Base-by-base conservation (phyloP, 2,329 filamentous ascomycete species). In the Chaetomium sp. region DNA sequence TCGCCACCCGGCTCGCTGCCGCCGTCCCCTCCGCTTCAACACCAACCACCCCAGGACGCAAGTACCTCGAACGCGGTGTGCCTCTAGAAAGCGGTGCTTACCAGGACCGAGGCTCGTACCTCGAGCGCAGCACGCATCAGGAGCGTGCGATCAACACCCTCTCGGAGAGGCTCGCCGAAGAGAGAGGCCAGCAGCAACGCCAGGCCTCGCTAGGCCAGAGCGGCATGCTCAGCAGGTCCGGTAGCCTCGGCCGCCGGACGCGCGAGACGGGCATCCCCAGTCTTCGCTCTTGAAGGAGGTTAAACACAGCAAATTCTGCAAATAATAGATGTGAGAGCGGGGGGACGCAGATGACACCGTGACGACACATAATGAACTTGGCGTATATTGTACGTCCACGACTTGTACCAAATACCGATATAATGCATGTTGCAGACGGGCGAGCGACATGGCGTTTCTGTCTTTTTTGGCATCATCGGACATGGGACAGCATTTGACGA, bases 1-100 rank as follows among this genome's bases (percentile, higher is more conserved):
- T 83, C 51, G 79, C 79, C 63, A 81, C 82, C 58, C 80, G 84
- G 29, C 71, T 85, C 9, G 75, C 78, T 2, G 72, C 76, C 5
- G 77, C 80, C 2, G 70, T 74, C 2, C 75, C 76, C 19, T 75
- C 80, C 2, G 76, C 76, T 19, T 72, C 77, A 7, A 72, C 78
- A 1, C 74, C 79, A 6, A 72, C 76, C 2, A 66, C 75, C 1
- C 69, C 72, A 4, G 73, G 72, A 19, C 79, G 83, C 35, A 80
- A 82, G 42, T 86, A 84, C 64, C 72, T 84, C 23, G 83, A 86
- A 33, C 75, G 82, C 21, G 38, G 27, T 31, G 54, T 54, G 33
- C 10, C 56, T 27, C 61, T 47, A 23, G 61, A 63, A 9, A 53
- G 60, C 53, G 23, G 21, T n/a, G 12, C 38, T 4, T 25, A 31